Conservation (phyloP, 306 rosid genomes). For the Cicer pinnatifidum region DNA sequence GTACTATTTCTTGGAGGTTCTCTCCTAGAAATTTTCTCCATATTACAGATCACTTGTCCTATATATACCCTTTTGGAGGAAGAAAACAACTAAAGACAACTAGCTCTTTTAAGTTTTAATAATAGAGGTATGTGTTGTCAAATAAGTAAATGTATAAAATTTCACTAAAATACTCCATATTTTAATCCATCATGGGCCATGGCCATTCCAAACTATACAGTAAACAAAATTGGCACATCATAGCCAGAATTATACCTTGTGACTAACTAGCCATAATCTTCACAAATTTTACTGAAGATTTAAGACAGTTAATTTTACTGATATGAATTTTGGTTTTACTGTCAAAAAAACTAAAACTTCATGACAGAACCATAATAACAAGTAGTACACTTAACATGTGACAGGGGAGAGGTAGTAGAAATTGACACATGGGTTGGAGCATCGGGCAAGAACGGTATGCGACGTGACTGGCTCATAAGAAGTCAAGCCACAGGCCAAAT, state of each 20-base stretch:
- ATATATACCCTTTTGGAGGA: constrained; percentile 19
- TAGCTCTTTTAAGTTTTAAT: constrained; percentile 16
- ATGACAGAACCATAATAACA: constrained; percentile 25
- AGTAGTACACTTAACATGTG: constrained; percentile 36
- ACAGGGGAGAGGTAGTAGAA: constrained; percentile 93
- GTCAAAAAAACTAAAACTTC: too few relatives aligned
- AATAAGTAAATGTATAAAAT: constrained; percentile 23
- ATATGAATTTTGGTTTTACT: background rate
- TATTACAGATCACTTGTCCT: constrained; percentile 28
- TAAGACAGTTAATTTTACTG: background rate
- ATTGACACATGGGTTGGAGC: constrained; percentile 97
- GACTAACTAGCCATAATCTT: too few relatives aligned
- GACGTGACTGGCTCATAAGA: constrained; percentile 85
- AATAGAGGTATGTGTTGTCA: background rate
- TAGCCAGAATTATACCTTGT: background rate
- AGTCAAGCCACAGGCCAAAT: constrained; percentile 77
- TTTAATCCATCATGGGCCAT: constrained; percentile 32
- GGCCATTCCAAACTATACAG: constrained; percentile 7
- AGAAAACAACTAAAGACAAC: background rate
- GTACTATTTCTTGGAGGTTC: constrained; percentile 36
- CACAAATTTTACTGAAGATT: constrained; percentile 1
- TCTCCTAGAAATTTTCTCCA: constrained; percentile 44
- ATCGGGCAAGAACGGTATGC: constrained; percentile 96
- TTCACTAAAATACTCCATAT: constrained; percentile 31
- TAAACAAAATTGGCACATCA: background rate